Evolutionary conservation across 805 yeast genomes (phyloP).

Genomic region (Candida wancherniae): DNA sequence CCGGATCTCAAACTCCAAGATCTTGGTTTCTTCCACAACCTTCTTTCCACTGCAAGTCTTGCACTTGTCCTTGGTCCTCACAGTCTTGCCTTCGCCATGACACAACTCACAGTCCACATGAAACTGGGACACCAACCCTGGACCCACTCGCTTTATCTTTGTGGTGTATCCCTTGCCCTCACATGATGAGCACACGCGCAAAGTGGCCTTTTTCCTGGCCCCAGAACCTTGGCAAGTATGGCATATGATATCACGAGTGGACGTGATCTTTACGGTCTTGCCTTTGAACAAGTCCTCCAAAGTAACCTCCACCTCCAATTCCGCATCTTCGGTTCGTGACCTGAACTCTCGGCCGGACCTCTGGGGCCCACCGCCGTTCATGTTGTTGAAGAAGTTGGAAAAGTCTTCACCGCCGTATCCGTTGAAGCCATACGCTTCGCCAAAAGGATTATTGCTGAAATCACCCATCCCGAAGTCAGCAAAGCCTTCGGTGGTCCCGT

Average conservation of each 20-base stretch:
- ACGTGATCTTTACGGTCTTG: slow-evolving; percentile 66
- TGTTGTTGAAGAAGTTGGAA: slow-evolving; percentile 57
- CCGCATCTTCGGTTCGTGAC: slow-evolving; percentile 60
- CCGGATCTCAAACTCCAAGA: slow-evolving; percentile 70
- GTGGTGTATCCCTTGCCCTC: slow-evolving; percentile 64
- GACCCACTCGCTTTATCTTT: slow-evolving; percentile 60
- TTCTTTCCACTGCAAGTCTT: slow-evolving; percentile 68
- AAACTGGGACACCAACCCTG: slow-evolving; percentile 68
- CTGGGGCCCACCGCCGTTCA: slow-evolving; percentile 25
- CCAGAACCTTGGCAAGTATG: slow-evolving; percentile 73
- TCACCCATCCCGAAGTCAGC: slow-evolving; percentile 13
- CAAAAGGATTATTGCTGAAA: slow-evolving; percentile 33
- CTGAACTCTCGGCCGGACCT: slow-evolving; percentile 14
- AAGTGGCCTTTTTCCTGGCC: slow-evolving; percentile 53
- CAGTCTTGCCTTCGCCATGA: slow-evolving; percentile 61
- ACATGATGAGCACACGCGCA: slow-evolving; percentile 60
- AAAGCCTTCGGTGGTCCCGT: slow-evolving; percentile 40
- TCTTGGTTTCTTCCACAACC: slow-evolving; percentile 57
- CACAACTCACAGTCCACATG: slow-evolving; percentile 62
- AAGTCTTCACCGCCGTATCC: slow-evolving; percentile 67
- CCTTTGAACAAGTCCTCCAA: slow-evolving; percentile 78
- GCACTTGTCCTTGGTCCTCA: slow-evolving; percentile 67
- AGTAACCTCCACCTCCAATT: slow-evolving; percentile 57
- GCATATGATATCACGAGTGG: slow-evolving; percentile 72
- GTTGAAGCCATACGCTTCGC: slow-evolving; percentile 32